Conservation (phyloP, 768 basidiomycete species). For the Hygrophoropsis aurantiaca region DNA sequence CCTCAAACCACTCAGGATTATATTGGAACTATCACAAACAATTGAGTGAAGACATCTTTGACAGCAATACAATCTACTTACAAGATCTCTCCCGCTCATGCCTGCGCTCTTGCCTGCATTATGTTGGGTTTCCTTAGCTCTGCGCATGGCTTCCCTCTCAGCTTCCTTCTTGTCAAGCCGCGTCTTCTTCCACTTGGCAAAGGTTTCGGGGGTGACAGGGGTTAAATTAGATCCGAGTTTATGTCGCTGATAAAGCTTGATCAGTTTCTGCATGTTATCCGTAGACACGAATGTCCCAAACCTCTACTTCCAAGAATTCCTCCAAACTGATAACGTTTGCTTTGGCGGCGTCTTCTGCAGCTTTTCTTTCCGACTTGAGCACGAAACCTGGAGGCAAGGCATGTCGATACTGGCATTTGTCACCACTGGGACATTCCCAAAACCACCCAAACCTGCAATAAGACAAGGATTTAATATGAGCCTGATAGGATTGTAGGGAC, state of each 20-base stretch:
- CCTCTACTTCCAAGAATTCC: slow-evolving; percentile 98
- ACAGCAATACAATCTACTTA: slow-evolving; percentile 34
- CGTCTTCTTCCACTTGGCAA: slow-evolving; percentile 94
- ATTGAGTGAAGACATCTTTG: not conserved
- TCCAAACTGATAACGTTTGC: slow-evolving; percentile 88
- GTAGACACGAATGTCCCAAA: slow-evolving; percentile 31
- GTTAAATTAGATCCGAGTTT: slow-evolving; percentile 90
- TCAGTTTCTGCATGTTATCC: not conserved
- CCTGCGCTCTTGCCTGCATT: slow-evolving; percentile 89
- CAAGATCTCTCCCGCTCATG: slow-evolving; percentile 95
- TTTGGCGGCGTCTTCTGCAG: slow-evolving; percentile 86
- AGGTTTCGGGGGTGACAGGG: slow-evolving; percentile 89
- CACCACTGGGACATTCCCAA: slow-evolving; percentile 92
- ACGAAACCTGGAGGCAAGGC: slow-evolving; percentile 96
- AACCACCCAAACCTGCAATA: slow-evolving; percentile 81
- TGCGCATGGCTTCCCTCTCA: slow-evolving; percentile 76
- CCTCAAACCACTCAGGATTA: slow-evolving; percentile 93
- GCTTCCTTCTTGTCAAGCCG: slow-evolving; percentile 94
- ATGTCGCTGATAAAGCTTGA: slow-evolving; percentile 63
- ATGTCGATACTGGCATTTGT: slow-evolving; percentile 90
- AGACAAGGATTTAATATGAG: not conserved
- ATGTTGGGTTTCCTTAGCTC: slow-evolving; percentile 77
- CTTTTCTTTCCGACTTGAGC: slow-evolving; percentile 91
- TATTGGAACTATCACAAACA: slow-evolving; percentile 75
- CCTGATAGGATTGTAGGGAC: not conserved